These are phyloP conservation scores for Apiospora kogelbergensis DNA, from an alignment of 2,329 filamentous ascomycete species.

Conservation along the genomic window DNA sequence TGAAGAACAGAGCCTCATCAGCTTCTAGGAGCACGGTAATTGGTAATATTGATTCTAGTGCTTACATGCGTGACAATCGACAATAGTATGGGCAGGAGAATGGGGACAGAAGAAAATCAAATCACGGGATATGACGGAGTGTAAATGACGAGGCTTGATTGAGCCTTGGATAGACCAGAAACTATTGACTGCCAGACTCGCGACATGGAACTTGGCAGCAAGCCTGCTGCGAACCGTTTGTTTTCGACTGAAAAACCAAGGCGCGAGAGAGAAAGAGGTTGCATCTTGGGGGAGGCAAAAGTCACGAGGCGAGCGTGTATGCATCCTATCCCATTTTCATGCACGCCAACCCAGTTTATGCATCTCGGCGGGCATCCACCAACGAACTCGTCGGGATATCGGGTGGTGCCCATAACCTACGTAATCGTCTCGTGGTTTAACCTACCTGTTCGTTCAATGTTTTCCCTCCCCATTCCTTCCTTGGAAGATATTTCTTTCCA, in stretches of 20 bases:
- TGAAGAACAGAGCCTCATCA: background rate
- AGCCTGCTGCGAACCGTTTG: background rate
- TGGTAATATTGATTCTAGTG: background rate
- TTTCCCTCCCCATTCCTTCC: background rate
- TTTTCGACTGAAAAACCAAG: background rate
- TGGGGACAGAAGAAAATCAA: background rate
- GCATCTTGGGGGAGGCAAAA: background rate
- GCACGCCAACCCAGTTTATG: conserved; percentile 1
- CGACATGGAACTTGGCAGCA: background rate
- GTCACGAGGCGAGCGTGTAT: background rate
- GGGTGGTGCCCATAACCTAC: background rate
- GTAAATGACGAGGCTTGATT: background rate
- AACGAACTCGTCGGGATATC: background rate
- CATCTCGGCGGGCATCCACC: background rate
- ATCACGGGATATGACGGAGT: background rate
- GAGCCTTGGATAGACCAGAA: background rate
- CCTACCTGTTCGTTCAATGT: background rate
- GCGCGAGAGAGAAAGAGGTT: background rate
- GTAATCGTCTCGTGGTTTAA: background rate
- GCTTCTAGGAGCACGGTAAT: background rate
- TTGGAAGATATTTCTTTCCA: background rate
- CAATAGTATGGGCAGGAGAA: background rate
- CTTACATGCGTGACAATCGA: background rate
- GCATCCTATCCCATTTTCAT: background rate
- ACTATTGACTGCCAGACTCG: background rate